phyloP scores from a whole-genome alignment of 129 eudicot species.

The Escallonia rubra region DNA sequence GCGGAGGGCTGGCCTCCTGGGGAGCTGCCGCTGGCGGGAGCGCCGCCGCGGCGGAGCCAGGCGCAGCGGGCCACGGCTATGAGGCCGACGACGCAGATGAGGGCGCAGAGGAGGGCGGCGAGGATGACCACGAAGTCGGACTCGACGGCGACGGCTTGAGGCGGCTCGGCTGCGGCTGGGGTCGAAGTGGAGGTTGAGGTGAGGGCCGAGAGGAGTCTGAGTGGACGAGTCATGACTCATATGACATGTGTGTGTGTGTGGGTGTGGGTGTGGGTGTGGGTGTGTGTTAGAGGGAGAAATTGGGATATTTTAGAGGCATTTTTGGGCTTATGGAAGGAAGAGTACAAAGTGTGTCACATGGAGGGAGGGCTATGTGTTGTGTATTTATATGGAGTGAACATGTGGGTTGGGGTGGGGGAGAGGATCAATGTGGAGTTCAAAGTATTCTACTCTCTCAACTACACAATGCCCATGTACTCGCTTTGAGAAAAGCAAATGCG shows the following conservation, averaged over 20 bases:
- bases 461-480: too few species aligned
- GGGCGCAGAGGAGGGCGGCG: constrained; percentile 69
- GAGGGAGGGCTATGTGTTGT: too few species aligned
- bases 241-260: neutral
- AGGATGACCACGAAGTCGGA: constrained; percentile 72
- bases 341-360: too few species aligned
- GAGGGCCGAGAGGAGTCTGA: constrained; percentile 23
- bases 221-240: constrained; percentile 30
- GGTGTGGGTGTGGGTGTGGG: neutral
- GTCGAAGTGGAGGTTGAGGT: constrained; percentile 19
- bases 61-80: constrained; percentile 64
- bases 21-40: neutral
- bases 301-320: neutral
- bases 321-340: neutral
- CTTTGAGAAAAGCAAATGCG: neutral
- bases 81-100: constrained; percentile 61
- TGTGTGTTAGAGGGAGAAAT: too few species aligned
- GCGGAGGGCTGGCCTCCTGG: constrained; percentile 19
- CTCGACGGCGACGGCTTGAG: constrained; percentile 34
- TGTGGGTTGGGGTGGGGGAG: too few species aligned
- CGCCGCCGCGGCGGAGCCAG: constrained; percentile 49
- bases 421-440: too few species aligned
- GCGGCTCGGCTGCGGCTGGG: constrained; percentile 34
- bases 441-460: too few species aligned
- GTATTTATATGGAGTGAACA: too few species aligned